Conservation (phyloP, 352 stramenopile species). For the Aphanomyces invadans region DNA sequence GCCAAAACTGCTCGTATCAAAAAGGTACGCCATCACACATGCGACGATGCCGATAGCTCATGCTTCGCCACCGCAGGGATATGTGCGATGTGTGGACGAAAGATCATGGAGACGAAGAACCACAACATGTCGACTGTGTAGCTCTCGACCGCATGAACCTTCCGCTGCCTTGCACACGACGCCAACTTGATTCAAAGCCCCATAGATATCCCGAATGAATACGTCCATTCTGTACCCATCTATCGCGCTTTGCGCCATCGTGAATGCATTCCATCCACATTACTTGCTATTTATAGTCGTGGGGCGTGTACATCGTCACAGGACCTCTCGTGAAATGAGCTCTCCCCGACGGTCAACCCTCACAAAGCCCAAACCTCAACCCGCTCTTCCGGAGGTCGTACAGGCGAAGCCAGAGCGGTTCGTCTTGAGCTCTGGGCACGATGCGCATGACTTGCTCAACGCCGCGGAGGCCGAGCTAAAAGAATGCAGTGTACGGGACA, state of each 20-base stretch:
- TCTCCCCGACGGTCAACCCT: neutral
- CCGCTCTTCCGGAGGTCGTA: neutral
- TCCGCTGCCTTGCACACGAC: neutral
- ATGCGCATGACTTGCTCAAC: slow-evolving; percentile 4
- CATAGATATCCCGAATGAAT: neutral
- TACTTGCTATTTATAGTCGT: slow-evolving; percentile 1
- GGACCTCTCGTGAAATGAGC: neutral
- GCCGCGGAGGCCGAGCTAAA: slow-evolving; percentile 12
- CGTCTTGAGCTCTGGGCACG: slow-evolving; percentile 3
- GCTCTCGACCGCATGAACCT: too few relatives aligned
- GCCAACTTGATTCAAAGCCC: neutral
- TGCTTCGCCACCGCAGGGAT: slow-evolving; percentile 34
- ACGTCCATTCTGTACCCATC: too few relatives aligned
- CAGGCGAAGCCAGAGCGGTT: neutral
- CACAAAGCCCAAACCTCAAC: neutral
- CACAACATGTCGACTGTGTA: slow-evolving; percentile 47
- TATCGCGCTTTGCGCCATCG: too few relatives aligned
- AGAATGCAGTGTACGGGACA: slow-evolving; percentile 6
- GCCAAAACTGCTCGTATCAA: slow-evolving; percentile 70
- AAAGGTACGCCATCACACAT: slow-evolving; percentile 37
- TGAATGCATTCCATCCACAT: too few relatives aligned
- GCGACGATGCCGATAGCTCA: neutral
- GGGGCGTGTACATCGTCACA: neutral
- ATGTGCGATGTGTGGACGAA: slow-evolving; percentile 59
- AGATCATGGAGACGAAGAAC: slow-evolving; percentile 52